A percentile compares a stretch with the other conserved stretches of the same genome.
These are phyloP conservation scores for Selaginella tamariscina DNA, from an alignment of 75 land plant genomes.

Conservation along the genomic window DNA sequence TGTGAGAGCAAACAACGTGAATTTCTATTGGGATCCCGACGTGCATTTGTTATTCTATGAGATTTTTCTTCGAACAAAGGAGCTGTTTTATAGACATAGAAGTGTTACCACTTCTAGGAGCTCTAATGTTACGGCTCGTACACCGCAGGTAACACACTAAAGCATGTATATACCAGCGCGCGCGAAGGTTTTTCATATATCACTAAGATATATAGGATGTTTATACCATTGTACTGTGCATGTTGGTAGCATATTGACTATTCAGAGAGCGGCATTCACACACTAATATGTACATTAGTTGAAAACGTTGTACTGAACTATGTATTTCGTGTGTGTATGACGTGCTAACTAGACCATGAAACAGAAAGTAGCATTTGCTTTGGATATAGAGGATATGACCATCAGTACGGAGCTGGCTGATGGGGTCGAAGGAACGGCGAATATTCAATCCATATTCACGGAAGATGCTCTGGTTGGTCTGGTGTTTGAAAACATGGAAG, in stretches of 20 bases:
- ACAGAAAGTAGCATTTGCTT: constrained; percentile 31
- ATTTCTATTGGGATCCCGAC: constrained; percentile 88
- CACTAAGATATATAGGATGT: no score
- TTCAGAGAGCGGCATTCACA: no score
- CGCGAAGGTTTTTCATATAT: no score
- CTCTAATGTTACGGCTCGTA: no score
- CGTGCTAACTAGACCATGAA: no score
- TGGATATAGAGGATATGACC: constrained; percentile 68
- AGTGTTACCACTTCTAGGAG: not conserved
- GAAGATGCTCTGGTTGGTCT: constrained; percentile 95
- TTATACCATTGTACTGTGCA: no score
- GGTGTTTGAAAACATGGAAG: constrained; percentile 60
- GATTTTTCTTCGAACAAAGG: constrained; percentile 36
- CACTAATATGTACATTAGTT: no score
- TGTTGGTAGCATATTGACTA: no score
- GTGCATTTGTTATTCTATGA: constrained; percentile 63
- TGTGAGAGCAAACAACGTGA: constrained; percentile 64
- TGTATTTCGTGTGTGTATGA: no score
- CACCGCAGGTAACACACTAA: no score
- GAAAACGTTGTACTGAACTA: no score
- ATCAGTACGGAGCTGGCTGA: constrained; percentile 80
- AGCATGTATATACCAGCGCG: no score
- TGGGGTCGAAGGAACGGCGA: constrained; percentile 63
- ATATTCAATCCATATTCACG: constrained; percentile 76
- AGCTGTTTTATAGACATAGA: constrained; percentile 18